A percentile compares a stretch with the other conserved stretches of the same genome.
Conservation (phyloP, 495 filamentous ascomycete species). For the Penicillium flavigenum region DNA sequence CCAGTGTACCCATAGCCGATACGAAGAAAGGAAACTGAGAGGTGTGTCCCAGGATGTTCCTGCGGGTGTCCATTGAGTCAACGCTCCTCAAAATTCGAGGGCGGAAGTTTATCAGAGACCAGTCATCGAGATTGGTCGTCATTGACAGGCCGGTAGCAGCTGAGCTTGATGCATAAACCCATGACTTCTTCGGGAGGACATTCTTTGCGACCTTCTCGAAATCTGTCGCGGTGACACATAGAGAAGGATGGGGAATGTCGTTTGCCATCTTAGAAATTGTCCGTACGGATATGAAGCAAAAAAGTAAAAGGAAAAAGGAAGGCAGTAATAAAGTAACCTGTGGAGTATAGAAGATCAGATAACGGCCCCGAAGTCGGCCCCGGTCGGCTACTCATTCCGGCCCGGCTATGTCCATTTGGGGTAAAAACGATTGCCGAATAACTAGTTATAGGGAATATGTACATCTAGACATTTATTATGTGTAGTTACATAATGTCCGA, state of each 20-base stretch:
- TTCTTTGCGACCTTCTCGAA: conserved; percentile 22
- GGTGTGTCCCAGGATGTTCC: conserved; percentile 15
- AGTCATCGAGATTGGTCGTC: conserved; percentile 24
- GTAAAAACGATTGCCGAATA: conserved; percentile 8
- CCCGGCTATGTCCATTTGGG: neutral
- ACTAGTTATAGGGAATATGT: neutral
- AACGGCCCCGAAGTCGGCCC: conserved; percentile 5
- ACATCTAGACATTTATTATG: neutral
- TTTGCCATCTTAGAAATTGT: neutral
- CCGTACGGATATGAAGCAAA: neutral
- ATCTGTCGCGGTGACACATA: conserved; percentile 20
- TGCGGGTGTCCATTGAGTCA: conserved; percentile 18
- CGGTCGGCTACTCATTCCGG: conserved; percentile 1
- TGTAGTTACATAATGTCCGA: neutral
- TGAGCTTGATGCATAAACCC: conserved; percentile 26
- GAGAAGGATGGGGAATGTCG: conserved; percentile 6
- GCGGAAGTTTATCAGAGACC: conserved; percentile 26
- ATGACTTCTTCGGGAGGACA: conserved; percentile 23
- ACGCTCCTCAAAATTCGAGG: conserved; percentile 26
- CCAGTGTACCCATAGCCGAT: conserved; percentile 23
- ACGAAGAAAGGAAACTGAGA: conserved; percentile 23
- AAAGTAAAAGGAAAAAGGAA: neutral
- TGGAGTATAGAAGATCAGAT: conserved; percentile 2
- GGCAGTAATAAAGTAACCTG: neutral
- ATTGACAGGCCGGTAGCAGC: conserved; percentile 21